Base-by-base conservation (phyloP, 1,139 yeast genomes). In the Fermentozyma sake region DNA sequence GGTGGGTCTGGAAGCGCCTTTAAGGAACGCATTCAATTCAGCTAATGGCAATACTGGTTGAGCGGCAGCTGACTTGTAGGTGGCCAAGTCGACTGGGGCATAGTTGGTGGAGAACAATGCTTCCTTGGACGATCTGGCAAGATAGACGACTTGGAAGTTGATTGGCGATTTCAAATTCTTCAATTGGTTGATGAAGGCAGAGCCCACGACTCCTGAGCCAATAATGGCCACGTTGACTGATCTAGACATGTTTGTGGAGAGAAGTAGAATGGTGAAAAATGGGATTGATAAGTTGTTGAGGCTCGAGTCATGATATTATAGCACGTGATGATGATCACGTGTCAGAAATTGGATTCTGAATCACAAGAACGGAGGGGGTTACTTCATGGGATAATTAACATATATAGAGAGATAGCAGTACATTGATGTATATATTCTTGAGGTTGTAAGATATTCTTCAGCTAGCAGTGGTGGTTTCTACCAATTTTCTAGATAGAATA, bases 201-300 rank as follows among this genome's bases (percentile, higher is more conserved):
- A 72, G 33, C 99, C 99, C 36, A 91, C 97, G 29, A 87, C 91
- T 44, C 97, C 97, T 27, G 96, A 79, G 33, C 95, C 95, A 41
- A 85, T 79, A 41, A 85, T 74, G 29, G 94, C 95, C 37, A 85
- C 64, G 52, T 84, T 81, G 27, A 83, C 85, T 32, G 83, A 65
- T 52, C 69, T 75, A 40, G 50, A 50, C 77, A 73, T 72, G 22
- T 18, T 30, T 14, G 6, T 5, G 5, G 12, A 22, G 24, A 16
- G 24, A 19, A 22, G 12, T 22, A 12, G 6, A 16, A n/a, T 22
- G 19, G 11, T 16, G 6, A 12, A 22, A 22, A 11, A n/a, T n/a
- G n/a, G n/a, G 7, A 7, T 16, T 16, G 18, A 7, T 7, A 9
- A 7, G 7, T 7, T 9, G 18, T 16, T 16, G 9, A 9, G 8